Percentiles rank a stretch among this genome's conserved stretches.
Conservation (phyloP, 345 rosid species). For the Orychophragmus violaceus region DNA sequence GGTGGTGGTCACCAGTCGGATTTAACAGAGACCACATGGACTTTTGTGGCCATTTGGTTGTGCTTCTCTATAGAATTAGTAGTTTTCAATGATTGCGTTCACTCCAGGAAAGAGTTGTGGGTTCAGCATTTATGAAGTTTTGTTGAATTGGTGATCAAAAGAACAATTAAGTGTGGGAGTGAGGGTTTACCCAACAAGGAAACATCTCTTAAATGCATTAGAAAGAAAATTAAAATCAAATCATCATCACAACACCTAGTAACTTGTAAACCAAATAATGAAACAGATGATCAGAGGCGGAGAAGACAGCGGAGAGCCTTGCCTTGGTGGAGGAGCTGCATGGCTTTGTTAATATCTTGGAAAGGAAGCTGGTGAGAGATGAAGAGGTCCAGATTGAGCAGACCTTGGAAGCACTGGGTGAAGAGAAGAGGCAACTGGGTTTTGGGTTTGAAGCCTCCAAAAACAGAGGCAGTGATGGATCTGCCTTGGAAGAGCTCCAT, state of each 20-base stretch:
- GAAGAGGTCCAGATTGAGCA: conserved; percentile 45
- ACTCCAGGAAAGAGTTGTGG: neutral
- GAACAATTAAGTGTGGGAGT: neutral
- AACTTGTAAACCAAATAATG: neutral
- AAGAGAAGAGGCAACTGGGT: conserved; percentile 46
- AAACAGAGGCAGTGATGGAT: conserved; percentile 33
- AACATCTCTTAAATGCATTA: neutral
- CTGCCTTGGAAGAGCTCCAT: conserved; percentile 51
- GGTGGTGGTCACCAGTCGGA: neutral
- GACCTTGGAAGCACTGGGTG: conserved; percentile 44
- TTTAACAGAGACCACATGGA: neutral
- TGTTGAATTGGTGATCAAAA: neutral
- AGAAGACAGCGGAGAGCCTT: conserved; percentile 34
- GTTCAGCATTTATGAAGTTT: neutral
- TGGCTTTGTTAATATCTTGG: conserved; percentile 41
- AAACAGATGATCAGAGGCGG: conserved; percentile 10
- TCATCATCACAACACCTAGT: neutral
- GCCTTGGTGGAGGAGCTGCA: conserved; percentile 31
- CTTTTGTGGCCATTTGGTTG: neutral
- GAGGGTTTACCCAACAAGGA: neutral
- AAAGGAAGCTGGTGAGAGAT: conserved; percentile 45
- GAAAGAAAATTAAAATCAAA: neutral
- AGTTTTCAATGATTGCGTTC: no score
- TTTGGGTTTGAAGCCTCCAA: conserved; percentile 60
- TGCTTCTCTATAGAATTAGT: neutral